phyloP scores from a whole-genome alignment of 768 basidiomycete genomes.

The Termitomyces sp. region DNA sequence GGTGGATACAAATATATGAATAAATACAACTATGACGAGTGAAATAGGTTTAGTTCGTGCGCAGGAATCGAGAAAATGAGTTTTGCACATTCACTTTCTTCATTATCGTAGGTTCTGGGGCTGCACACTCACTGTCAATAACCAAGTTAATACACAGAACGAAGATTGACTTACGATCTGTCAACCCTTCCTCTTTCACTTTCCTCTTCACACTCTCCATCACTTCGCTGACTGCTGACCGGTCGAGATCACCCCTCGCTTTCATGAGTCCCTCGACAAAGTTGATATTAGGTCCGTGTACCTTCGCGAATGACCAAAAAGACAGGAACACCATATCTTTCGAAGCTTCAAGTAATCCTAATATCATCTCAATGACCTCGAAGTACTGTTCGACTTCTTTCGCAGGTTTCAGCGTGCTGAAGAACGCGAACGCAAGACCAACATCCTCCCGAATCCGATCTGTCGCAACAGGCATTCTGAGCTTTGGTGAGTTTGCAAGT shows the following conservation, averaged over 20 bases:
- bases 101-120: constrained; percentile 85
- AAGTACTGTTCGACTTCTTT: constrained; percentile 82
- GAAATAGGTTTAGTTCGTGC: constrained; percentile 30
- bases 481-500: constrained; percentile 77
- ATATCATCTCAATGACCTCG: constrained; percentile 81
- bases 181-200: constrained; percentile 82
- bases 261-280: constrained; percentile 92
- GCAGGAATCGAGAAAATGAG: constrained; percentile 72
- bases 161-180: constrained; percentile 62
- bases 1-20: constrained; percentile 1
- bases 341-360: constrained; percentile 79
- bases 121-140: constrained; percentile 31
- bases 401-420: constrained; percentile 70
- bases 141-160: background rate
- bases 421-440: constrained; percentile 73
- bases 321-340: constrained; percentile 90
- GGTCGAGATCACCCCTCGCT: constrained; percentile 86
- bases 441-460: constrained; percentile 83
- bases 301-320: constrained; percentile 91
- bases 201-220: constrained; percentile 94
- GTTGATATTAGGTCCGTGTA: constrained; percentile 87
- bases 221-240: constrained; percentile 82
- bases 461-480: constrained; percentile 83
- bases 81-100: constrained; percentile 81
- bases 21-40: constrained; percentile 5